A percentile compares a stretch with the other conserved stretches of the same genome.
Evolutionary conservation across 768 basidiomycete species (phyloP).

Genomic region (Agaricus subrufescens): DNA sequence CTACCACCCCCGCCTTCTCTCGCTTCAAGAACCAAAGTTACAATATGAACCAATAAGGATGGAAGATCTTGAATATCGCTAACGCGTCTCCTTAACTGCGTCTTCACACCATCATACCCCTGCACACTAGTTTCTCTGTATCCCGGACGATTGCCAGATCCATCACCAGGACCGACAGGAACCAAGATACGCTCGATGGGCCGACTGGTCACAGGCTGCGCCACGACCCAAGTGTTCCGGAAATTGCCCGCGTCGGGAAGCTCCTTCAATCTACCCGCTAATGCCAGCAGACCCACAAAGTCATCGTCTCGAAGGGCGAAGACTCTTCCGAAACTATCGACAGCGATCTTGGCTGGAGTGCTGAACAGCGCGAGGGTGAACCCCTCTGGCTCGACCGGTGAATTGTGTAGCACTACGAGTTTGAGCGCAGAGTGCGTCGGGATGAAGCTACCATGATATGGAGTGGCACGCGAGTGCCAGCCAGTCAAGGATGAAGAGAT

Average conservation of each 20-base stretch:
- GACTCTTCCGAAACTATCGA: slow-evolving; percentile 28
- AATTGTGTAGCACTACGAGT: slow-evolving; percentile 28
- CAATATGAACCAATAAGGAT: slow-evolving; percentile 23
- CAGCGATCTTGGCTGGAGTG: slow-evolving; percentile 15
- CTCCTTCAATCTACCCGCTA: slow-evolving; percentile 16
- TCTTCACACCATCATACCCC: slow-evolving; percentile 27
- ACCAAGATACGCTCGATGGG: slow-evolving; percentile 31
- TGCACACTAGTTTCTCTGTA: slow-evolving; percentile 28
- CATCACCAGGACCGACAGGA: slow-evolving; percentile 3
- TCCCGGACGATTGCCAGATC: slow-evolving; percentile 12
- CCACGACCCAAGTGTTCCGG: slow-evolving; percentile 31
- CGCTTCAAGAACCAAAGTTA: slow-evolving; percentile 29
- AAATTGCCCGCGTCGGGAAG: slow-evolving; percentile 24
- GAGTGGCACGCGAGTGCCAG: slow-evolving; percentile 26
- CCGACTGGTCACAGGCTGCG: slow-evolving; percentile 23
- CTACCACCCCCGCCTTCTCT: slow-evolving; percentile 19
- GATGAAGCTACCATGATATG: slow-evolving; percentile 19
- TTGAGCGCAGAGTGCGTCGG: slow-evolving; percentile 23
- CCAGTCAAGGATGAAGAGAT: slow-evolving; percentile 16
- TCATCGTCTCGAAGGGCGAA: slow-evolving; percentile 21
- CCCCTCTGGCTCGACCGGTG: slow-evolving; percentile 27
- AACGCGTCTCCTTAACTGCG: slow-evolving; percentile 22
- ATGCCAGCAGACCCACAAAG: slow-evolving; percentile 19
- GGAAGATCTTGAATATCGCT: slow-evolving; percentile 24
- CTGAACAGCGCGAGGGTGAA: slow-evolving; percentile 32